Evolutionary conservation across 148 eudicot genomes (phyloP), one percentile per base, ranked within the genome.

Genomic region (Rhododendron ferrugineum): DNA sequence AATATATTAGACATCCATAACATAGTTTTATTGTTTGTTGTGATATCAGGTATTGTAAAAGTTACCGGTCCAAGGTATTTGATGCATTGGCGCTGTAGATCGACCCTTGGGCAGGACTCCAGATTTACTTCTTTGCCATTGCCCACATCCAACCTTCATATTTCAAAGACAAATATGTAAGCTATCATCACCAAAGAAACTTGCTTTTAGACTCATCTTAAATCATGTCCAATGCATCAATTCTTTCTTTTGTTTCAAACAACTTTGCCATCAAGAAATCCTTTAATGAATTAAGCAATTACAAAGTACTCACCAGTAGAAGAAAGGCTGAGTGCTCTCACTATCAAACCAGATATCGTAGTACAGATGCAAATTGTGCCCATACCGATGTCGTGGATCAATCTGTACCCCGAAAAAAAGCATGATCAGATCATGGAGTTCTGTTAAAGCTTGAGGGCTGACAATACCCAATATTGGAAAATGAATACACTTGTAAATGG

Each of bases 341-440:
- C 99, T 93, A 80, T 86, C 74, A 87, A 95, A 93, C 98, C 98
- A 95, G 52, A 93, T 73, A 86, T 93, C 96, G 47, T 95, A 97
- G 81, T 97, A 94, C 85, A 94, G 46, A 88, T 97, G 98, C 89
- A 97, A 90, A 88, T 97, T 97, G 92, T 97, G 98, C 5, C 98
- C 99, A 83, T 97, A 95, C 7, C 98, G 94, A 88, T 95, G 98
- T 50, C 99, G 95, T 91, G 99, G 98, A 82, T 97, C 98, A 87
- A 97, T 97, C 99, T 95, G 81, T 81, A 86, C 18, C 34, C 50
- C 49, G 36, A 74, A 32, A 84, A 58, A 73, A 79, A 58, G 64
- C 72, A 68, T 84, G 20, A 73, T 78, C 49, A 37, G 36, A 54
- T 32, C 70, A 68, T 54, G 70, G 30, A 54, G 37, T 66, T 42